Conservation (phyloP, 192 early-diverging fungal genomes). For the Backusella australiensis region DNA sequence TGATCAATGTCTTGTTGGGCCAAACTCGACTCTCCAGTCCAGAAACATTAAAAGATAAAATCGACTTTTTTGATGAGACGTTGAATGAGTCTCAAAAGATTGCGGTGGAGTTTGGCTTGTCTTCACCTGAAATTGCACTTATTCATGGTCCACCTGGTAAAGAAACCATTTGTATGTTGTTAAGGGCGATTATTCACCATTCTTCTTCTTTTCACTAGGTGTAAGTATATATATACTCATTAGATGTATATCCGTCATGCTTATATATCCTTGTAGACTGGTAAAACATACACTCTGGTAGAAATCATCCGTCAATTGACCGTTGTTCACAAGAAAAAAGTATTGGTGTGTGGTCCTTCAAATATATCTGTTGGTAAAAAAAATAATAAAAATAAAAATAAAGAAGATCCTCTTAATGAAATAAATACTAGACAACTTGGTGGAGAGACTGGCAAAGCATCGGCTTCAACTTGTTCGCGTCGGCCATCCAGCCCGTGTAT, state of each 20-base stretch:
- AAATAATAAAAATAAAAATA: too few species aligned
- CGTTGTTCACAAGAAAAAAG: constrained; percentile 46
- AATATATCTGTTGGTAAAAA: constrained; percentile 85
- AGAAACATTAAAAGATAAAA: constrained; percentile 25
- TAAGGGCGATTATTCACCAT: not conserved
- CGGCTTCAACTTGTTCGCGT: constrained; percentile 69
- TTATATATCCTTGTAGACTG: constrained; percentile 46
- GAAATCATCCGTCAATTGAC: constrained; percentile 81
- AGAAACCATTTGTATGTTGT: not conserved
- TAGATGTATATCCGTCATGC: not conserved
- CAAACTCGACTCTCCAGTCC: constrained; percentile 32
- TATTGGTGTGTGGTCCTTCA: constrained; percentile 88
- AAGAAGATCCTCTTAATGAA: not conserved
- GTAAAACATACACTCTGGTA: constrained; percentile 87
- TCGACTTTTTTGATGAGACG: constrained; percentile 50
- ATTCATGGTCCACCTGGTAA: constrained; percentile 69
- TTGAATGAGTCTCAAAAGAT: constrained; percentile 69
- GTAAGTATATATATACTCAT: constrained; percentile 5
- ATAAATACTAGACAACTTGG: constrained; percentile 68
- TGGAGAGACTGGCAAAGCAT: constrained; percentile 67
- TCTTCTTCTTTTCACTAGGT: not conserved
- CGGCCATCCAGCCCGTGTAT: constrained; percentile 83
- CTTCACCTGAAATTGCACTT: constrained; percentile 63
- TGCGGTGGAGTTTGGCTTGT: constrained; percentile 61
- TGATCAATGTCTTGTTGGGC: constrained; percentile 50